These are phyloP conservation scores for Populus hybrid DNA, from an alignment of 441 rosid species.

Conservation along the genomic window DNA sequence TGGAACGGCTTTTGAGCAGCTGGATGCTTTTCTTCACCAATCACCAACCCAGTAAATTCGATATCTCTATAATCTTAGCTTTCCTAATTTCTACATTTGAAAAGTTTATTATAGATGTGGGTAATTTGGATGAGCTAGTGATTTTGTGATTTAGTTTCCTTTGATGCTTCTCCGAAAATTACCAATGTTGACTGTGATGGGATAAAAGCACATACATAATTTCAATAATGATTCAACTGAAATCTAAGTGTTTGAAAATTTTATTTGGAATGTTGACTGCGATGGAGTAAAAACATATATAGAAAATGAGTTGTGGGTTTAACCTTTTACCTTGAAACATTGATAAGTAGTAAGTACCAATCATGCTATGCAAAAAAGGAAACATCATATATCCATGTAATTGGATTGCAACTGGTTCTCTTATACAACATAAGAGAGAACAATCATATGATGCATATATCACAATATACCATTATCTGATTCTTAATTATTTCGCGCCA, in stretches of 20 bases:
- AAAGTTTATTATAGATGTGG: not conserved
- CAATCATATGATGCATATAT: not conserved
- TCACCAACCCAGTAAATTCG: conserved; percentile 76
- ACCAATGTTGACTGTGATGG: not conserved
- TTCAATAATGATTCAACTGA: not conserved
- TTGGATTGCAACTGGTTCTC: not conserved
- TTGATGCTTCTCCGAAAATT: not conserved
- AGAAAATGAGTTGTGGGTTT: not conserved
- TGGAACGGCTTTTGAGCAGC: conserved; percentile 92
- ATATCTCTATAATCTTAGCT: conserved; percentile 13
- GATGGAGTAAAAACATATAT: not conserved
- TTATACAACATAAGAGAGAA: not conserved
- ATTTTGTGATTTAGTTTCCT: not conserved
- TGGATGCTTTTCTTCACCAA: conserved; percentile 81
- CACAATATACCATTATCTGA: not conserved
- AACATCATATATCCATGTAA: not conserved
- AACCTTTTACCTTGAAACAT: no score
- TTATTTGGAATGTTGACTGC: not conserved
- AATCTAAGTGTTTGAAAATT: not conserved
- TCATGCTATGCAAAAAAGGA: not conserved
- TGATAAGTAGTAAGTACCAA: not conserved
- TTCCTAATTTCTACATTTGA: conserved; percentile 2
- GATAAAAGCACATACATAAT: not conserved
- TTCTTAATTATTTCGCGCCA: not conserved
- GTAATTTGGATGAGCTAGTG: not conserved